Evolutionary conservation across 768 basidiomycete genomes (phyloP).

Genomic region (Asterophora lycoperdoides): DNA sequence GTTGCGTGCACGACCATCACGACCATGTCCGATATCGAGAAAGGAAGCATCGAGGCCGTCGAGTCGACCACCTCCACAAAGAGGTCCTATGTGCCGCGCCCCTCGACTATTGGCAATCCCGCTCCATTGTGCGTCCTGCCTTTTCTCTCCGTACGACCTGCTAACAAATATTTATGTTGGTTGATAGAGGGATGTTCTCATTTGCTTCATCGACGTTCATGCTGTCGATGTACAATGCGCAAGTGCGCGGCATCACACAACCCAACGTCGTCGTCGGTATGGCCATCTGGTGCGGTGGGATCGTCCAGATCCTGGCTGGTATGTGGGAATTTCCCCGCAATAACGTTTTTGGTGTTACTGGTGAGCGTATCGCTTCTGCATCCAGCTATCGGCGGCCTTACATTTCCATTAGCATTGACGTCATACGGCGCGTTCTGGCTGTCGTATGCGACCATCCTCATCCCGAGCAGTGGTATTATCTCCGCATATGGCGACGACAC

Average conservation of each 20-base stretch:
- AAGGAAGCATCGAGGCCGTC: no score
- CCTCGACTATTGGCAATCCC: no score
- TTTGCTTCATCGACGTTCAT: conserved; percentile 57
- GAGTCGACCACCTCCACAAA: no score
- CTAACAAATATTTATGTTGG: no score
- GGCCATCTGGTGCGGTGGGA: conserved; percentile 70
- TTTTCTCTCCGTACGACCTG: no score
- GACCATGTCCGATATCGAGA: no score
- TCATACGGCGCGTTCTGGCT: conserved; percentile 80
- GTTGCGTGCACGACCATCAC: no score
- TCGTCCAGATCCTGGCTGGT: conserved; percentile 76
- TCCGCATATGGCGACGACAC: conserved; percentile 40
- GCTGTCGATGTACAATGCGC: conserved; percentile 63
- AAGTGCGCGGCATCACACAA: conserved; percentile 40
- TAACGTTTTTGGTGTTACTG: conserved; percentile 63
- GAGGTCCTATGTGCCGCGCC: no score
- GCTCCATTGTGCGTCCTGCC: no score
- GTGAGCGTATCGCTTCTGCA: conserved; percentile 25
- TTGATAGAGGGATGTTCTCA: conserved; percentile 31
- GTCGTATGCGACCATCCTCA: conserved; percentile 65
- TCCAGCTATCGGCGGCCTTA: background rate
- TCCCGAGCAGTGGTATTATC: conserved; percentile 58
- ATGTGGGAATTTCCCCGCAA: conserved; percentile 72
- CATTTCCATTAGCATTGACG: conserved; percentile 48
- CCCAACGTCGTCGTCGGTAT: conserved; percentile 73